Base-by-base conservation (phyloP, 2,329 filamentous ascomycete species). In the Hypomyces rosellus region DNA sequence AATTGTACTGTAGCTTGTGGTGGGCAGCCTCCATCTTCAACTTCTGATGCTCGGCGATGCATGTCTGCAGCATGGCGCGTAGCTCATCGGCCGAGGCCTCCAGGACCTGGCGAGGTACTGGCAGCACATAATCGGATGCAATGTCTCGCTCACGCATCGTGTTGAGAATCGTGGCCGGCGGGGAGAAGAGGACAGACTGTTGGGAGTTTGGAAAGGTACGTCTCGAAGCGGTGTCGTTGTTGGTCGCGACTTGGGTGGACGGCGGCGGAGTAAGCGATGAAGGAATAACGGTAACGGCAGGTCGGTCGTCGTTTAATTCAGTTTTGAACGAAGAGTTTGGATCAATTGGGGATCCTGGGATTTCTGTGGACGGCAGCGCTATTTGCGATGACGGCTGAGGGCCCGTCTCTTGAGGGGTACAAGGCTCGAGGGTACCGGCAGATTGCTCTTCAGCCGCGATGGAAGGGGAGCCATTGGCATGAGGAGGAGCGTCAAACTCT, bases 1-100 rank as follows among this genome's bases (percentile, higher is more conserved):
- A 79, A 59, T 86, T 90, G 63, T 91, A 87, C 66, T 96, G 92
- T 49, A 97, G 74, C 69, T 93, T 95, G 72, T 93, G 86, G 65
- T 96, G 91, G 33, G 91, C 88, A 14, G 87, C 85, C 52, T 91
- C 87, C 74, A 90, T 91, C 62, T 93, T 88, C 45, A 84, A 69
- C 59, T 74, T 77, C 42, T 75, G 73, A 53, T 82, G 77, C 57
- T 85, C 78, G 18, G 73, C 74, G 39, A 84, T 67, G 55, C 73
- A 75, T 3, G 68, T 67, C 52, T 79, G 72, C 45, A 85, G 64
- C 76, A 83, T 78, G 49, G 66, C 67, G 13, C 78, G 75, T 33
- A 85, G 73, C 58, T 83, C 75, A 8, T 82, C 78, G 3, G 72
- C 59, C 1, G 77, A 70, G 0, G 78, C 80, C 42, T 76, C 73